Evolutionary conservation across 139 green algal species (phyloP).

Genomic region (Chlorella sp.): DNA sequence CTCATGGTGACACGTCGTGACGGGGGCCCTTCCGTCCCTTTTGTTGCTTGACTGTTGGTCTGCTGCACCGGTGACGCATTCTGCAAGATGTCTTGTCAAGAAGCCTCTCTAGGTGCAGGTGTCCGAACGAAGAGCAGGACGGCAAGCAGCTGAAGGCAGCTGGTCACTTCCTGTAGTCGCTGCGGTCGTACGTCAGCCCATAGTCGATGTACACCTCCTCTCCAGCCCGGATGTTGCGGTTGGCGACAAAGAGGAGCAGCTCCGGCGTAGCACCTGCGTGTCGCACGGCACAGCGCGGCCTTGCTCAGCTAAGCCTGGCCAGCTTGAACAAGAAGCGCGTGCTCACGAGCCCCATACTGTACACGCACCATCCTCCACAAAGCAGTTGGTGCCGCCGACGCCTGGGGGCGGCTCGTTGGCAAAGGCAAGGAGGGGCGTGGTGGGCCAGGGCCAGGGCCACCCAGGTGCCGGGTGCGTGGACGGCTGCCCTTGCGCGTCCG

Average conservation of each 20-base stretch:
- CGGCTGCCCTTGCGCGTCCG: not conserved
- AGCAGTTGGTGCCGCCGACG: slow-evolving; percentile 21
- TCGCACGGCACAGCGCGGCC: too few relatives aligned
- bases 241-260: slow-evolving; percentile 32
- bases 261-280: too few relatives aligned
- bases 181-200: slow-evolving; percentile 33
- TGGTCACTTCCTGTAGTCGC: slow-evolving; percentile 14
- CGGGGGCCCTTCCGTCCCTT: too few relatives aligned
- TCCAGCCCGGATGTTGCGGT: slow-evolving; percentile 19
- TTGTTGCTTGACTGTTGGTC: too few relatives aligned
- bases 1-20: too few relatives aligned
- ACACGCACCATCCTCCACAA: slow-evolving; percentile 23
- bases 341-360: too few relatives aligned
- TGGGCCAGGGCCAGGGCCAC: not conserved
- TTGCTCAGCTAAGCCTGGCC: too few relatives aligned
- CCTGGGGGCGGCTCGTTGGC: slow-evolving; percentile 42
- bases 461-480: not conserved
- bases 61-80: too few relatives aligned
- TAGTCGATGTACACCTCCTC: slow-evolving; percentile 57
- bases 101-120: too few relatives aligned
- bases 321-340: too few relatives aligned
- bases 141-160: not conserved
- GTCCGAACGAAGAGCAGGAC: too few relatives aligned
- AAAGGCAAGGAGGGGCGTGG: slow-evolving; percentile 18
- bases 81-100: too few relatives aligned